These are phyloP conservation scores for Ceratocystis destructans DNA, from an alignment of 2,329 filamentous ascomycete genomes.

Conservation along the genomic window DNA sequence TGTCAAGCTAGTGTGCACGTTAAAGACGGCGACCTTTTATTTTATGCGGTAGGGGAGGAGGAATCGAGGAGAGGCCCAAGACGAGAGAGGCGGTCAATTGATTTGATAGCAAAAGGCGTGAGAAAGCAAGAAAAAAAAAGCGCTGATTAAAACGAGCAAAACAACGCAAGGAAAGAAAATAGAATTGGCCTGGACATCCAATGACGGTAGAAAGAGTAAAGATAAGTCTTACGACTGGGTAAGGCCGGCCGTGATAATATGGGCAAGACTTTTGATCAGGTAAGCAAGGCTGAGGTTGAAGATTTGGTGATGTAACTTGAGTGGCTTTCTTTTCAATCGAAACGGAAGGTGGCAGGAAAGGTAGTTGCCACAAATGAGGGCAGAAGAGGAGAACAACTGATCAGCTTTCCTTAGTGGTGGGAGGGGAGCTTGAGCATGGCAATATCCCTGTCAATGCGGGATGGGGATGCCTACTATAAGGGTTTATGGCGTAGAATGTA, in stretches of 20 bases:
- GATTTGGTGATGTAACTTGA: neutral
- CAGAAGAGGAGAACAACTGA: neutral
- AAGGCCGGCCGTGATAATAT: neutral
- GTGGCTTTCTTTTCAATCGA: neutral
- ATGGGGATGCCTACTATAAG: neutral
- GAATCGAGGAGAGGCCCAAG: neutral
- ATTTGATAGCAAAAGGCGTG: neutral
- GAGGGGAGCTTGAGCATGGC: neutral
- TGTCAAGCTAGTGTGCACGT: too few species aligned
- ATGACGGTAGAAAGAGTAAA: neutral
- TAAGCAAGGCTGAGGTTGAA: constrained; percentile 3
- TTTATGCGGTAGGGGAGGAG: neutral
- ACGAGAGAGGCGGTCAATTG: neutral
- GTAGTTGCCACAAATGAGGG: neutral
- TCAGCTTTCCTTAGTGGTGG: neutral
- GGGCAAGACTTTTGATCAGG: neutral
- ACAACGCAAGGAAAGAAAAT: neutral
- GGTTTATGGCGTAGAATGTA: neutral
- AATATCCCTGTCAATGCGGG: neutral
- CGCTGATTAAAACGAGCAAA: constrained; percentile 3
- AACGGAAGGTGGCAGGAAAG: neutral
- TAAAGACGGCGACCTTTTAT: too few species aligned
- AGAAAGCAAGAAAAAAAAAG: neutral
- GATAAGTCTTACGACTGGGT: neutral
- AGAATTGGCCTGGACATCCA: neutral